Evolutionary conservation across 1,284 basidiomycete genomes (phyloP), one percentile per base, ranked within the genome.

Genomic region (Gymnopus androsaceus): DNA sequence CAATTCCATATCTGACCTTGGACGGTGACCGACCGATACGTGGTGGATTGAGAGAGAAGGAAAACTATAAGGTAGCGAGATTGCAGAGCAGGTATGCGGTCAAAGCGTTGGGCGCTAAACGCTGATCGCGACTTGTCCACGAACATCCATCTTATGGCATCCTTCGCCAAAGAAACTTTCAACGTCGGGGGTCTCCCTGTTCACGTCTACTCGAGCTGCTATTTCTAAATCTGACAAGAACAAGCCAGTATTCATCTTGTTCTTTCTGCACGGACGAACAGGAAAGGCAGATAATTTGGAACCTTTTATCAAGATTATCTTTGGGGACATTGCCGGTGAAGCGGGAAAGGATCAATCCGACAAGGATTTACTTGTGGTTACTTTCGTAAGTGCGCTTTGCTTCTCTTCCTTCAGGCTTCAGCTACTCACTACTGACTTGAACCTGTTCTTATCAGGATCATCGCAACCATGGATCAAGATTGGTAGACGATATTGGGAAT

Each of bases 381-480:
- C 83, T 1, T 79, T 87, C 62, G 87, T 83, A 51, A 14, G 62
- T 63, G 77, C 69, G 45, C 44, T 17, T 25, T 6, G 3, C 1
- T 21, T 40, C 1, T 8, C 11, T 48, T 11, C 25, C 9, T 31
- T 11, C 14, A 15, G 4, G 17, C 52, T 9, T 28, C 54, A 28
- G 34, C 25, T 37, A 15, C 11, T 14, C 6, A n/a, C n/a, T n/a
- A n/a, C n/a, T n/a, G n/a, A n/a, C n/a, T n/a, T n/a, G n/a, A n/a
- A n/a, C n/a, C n/a, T n/a, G n/a, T n/a, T n/a, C n/a, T n/a, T n/a
- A 44, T 48, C 59, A 92, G 90, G 90, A 93, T 63, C 89, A 91
- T 62, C 78, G 90, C 3, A 92, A 92, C 64, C 91, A 93, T 60
- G 91, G 90, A 5, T 68, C 69, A 42, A 74, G 91, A 30, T 65